These are phyloP conservation scores for Penicillium argentinense DNA, from an alignment of 495 filamentous ascomycete species.

Conservation along the genomic window DNA sequence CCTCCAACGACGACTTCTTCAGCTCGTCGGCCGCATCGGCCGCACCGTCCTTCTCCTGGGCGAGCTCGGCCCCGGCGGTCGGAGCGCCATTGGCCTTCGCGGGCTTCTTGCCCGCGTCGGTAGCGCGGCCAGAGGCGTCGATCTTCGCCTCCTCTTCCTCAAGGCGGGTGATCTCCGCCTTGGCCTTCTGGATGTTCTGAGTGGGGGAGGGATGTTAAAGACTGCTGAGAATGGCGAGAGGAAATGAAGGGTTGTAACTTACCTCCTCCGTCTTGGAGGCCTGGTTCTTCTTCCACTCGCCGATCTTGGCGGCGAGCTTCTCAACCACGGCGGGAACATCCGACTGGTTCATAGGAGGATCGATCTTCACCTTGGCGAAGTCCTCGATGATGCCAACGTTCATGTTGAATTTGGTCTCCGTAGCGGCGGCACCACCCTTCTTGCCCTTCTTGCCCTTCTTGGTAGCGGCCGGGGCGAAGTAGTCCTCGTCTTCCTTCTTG, in stretches of 20 bases:
- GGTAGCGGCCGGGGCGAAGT: conserved; percentile 74
- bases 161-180: conserved; percentile 65
- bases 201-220: conserved; percentile 6
- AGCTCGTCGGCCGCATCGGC: conserved; percentile 58
- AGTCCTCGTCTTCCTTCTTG: conserved; percentile 84
- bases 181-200: conserved; percentile 71
- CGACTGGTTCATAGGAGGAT: conserved; percentile 79
- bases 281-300: conserved; percentile 92
- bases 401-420: conserved; percentile 73
- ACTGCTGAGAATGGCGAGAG: too few relatives aligned
- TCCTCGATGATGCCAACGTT: conserved; percentile 89
- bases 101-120: conserved; percentile 53
- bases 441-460: conserved; percentile 94
- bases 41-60: conserved; percentile 58
- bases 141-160: conserved; percentile 50
- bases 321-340: conserved; percentile 77
- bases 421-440: conserved; percentile 58
- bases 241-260: conserved; percentile 29
- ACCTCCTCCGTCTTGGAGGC: conserved; percentile 89
- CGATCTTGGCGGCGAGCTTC: conserved; percentile 88
- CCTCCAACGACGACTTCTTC: conserved; percentile 58
- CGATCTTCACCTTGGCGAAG: conserved; percentile 75
- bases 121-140: conserved; percentile 30
- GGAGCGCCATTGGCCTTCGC: conserved; percentile 53
- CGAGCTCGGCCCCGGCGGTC: conserved; percentile 52